Evolutionary conservation across 352 stramenopile genomes (phyloP).

Genomic region (Pythium oligandrum): DNA sequence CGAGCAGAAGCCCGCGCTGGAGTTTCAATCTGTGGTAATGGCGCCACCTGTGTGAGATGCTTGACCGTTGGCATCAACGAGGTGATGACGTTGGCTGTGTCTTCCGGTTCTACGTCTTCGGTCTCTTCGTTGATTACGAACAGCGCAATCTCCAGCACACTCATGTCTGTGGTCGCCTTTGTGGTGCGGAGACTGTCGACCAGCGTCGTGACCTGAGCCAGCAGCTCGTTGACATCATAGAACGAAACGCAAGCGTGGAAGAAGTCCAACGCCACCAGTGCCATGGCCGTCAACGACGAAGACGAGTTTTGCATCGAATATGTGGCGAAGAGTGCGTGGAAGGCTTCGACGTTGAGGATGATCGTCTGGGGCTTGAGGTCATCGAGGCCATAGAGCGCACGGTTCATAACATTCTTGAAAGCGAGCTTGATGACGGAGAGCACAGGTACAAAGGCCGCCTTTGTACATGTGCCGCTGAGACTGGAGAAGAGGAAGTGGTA

Average conservation of each 20-base stretch:
- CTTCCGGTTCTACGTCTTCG: no score
- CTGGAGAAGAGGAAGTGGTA: conserved; percentile 16
- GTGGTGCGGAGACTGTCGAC: not conserved
- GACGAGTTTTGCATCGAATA: conserved; percentile 5
- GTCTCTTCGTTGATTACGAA: not conserved
- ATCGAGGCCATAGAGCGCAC: conserved; percentile 1
- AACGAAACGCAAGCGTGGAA: not conserved
- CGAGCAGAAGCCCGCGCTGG: not conserved
- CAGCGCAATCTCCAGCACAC: not conserved
- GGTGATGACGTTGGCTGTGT: no score
- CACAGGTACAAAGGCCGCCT: conserved; percentile 9
- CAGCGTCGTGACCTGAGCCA: not conserved
- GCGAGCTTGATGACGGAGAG: conserved; percentile 14
- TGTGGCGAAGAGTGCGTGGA: conserved; percentile 10
- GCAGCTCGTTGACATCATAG: not conserved
- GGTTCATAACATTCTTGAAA: conserved; percentile 16
- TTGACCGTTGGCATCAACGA: no score
- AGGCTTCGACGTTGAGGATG: conserved; percentile 12
- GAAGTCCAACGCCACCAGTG: not conserved
- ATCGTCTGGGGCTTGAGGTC: conserved; percentile 9
- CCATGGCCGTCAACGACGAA: not conserved
- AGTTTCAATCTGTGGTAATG: not conserved
- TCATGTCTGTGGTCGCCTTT: not conserved
- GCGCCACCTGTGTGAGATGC: not conserved
- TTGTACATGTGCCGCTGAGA: conserved; percentile 1